Evolutionary conservation across 306 rosid species (phyloP).

Genomic region (Canavalia ensiformis): DNA sequence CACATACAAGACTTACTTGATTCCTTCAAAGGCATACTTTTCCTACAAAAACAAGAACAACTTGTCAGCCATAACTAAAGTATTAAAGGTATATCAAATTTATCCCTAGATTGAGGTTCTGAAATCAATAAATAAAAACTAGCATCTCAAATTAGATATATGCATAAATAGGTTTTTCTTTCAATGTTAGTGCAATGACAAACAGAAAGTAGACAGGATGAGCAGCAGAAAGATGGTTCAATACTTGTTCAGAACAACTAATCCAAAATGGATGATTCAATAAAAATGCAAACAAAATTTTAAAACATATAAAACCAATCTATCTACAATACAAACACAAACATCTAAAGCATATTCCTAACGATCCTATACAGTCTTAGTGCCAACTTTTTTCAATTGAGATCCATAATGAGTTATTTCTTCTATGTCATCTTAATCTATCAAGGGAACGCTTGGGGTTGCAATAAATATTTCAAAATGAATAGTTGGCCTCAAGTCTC

Average conservation of each 20-base stretch:
- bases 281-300: conserved; percentile 3
- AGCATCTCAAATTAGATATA: conserved; percentile 33
- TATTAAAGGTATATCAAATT: conserved; percentile 27
- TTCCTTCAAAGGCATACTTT: conserved; percentile 37
- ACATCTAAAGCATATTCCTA: not conserved
- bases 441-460: conserved; percentile 8
- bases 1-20: conserved; percentile 47
- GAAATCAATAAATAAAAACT: conserved; percentile 31
- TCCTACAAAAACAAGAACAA: conserved; percentile 49
- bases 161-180: conserved; percentile 13
- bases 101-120: not conserved
- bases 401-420: conserved; percentile 3
- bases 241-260: conserved; percentile 4
- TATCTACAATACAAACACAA: not conserved
- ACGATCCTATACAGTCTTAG: not conserved
- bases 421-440: not conserved
- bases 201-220: conserved; percentile 31
- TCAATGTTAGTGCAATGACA: conserved; percentile 3
- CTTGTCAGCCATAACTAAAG: conserved; percentile 38
- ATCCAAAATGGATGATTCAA: not conserved
- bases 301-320: conserved; percentile 22
- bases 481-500: not conserved
- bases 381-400: not conserved
- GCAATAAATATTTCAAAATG: conserved; percentile 28
- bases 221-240: conserved; percentile 38